Percentiles rank a stretch among this genome's conserved stretches.
Conservation (phyloP, 768 basidiomycete species). For the Trametes elegans region DNA sequence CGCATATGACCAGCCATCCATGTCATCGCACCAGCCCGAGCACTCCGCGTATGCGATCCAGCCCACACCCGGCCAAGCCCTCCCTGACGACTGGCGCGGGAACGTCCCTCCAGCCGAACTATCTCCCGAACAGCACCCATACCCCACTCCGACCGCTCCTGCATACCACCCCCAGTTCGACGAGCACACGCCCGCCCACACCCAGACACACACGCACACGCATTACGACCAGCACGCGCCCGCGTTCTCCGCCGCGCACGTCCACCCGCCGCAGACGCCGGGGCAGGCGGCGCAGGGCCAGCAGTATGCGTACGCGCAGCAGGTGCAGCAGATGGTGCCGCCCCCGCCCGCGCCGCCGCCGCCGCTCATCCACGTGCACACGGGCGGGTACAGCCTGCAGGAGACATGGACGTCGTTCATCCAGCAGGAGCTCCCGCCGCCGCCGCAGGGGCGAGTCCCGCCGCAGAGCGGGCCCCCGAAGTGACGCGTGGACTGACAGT, state of each 20-base stretch:
- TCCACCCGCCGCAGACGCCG: not conserved
- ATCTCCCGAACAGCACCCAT: not conserved
- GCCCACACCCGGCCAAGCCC: not conserved
- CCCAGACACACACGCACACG: slow-evolving; percentile 19
- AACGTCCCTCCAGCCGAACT: not conserved
- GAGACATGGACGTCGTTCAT: slow-evolving; percentile 74
- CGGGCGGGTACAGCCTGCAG: slow-evolving; percentile 58
- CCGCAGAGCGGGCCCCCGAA: slow-evolving; percentile 1
- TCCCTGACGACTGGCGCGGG: slow-evolving; percentile 10
- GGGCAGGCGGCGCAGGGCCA: slow-evolving; percentile 21
- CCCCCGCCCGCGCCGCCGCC: slow-evolving; percentile 24
- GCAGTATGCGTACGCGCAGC: slow-evolving; percentile 21
- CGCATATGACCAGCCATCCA: not conserved
- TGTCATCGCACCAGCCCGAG: not conserved
- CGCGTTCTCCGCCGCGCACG: too few species aligned
- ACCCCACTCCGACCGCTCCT: not conserved
- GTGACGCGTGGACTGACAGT: not conserved
- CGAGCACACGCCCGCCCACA: not conserved
- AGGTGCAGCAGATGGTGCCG: slow-evolving; percentile 13
- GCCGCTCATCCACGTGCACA: slow-evolving; percentile 39
- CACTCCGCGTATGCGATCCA: slow-evolving; percentile 3
- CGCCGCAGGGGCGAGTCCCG: slow-evolving; percentile 3
- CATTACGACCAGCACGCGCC: too few species aligned
- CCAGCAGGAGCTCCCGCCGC: slow-evolving; percentile 34
- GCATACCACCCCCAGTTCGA: not conserved